Percentiles rank a stretch among this genome's conserved stretches.
Conservation (phyloP, 228 moss, liverwort and hornwort genomes). For the Sphagnum magellanicum region DNA sequence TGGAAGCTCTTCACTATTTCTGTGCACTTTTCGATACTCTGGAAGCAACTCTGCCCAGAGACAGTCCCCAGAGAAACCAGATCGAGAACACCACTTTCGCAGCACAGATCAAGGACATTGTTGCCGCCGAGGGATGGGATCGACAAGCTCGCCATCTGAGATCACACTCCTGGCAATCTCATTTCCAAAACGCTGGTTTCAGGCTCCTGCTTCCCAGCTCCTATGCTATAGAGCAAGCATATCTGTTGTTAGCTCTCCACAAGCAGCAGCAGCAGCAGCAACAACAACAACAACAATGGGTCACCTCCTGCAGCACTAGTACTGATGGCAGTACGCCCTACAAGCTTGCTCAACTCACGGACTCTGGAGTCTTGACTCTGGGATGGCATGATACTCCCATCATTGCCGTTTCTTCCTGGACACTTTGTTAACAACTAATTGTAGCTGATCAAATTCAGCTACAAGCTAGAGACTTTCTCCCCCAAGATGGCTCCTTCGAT, state of each 20-base stretch:
- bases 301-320: neutral
- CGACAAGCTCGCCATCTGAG: constrained; percentile 48
- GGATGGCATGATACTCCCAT: constrained; percentile 85
- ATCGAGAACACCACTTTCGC: constrained; percentile 67
- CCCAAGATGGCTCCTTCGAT: no score
- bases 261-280: no score
- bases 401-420: constrained; percentile 75
- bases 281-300: no score
- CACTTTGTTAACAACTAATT: constrained; percentile 24
- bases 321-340: constrained; percentile 33
- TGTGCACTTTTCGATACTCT: constrained; percentile 76
- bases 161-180: constrained; percentile 45
- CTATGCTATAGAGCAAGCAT: constrained; percentile 64
- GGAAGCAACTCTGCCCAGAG: constrained; percentile 52
- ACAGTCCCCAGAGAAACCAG: constrained; percentile 44
- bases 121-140: constrained; percentile 28
- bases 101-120: constrained; percentile 49
- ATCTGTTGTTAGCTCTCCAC: constrained; percentile 46
- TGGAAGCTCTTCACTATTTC: constrained; percentile 67
- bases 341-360: constrained; percentile 46
- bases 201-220: constrained; percentile 37
- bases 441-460: no score
- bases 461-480: no score
- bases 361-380: constrained; percentile 42
- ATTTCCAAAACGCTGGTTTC: constrained; percentile 50